These are phyloP conservation scores for Amauroascus niger DNA, from an alignment of 2,329 filamentous ascomycete genomes.

Conservation along the genomic window DNA sequence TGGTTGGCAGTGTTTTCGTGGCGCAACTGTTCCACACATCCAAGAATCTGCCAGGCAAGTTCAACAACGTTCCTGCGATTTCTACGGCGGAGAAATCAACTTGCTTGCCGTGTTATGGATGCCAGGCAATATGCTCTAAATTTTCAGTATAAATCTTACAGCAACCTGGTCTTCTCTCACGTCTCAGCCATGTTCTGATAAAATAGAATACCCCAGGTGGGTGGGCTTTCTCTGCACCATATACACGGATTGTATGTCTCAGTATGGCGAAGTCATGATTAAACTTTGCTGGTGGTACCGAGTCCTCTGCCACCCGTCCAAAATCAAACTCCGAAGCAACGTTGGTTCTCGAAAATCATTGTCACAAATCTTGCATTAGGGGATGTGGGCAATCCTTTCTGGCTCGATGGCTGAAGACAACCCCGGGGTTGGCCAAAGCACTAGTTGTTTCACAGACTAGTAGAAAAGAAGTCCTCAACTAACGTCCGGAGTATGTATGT, in stretches of 20 bases:
- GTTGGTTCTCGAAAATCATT: background rate
- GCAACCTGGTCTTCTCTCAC: background rate
- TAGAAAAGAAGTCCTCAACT: too few species aligned
- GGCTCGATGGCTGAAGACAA: background rate
- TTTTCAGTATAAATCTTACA: too few species aligned
- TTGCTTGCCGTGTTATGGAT: background rate
- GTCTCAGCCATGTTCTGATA: background rate
- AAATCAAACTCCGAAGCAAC: background rate
- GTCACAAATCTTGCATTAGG: background rate
- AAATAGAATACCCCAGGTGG: background rate
- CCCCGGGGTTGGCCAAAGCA: background rate
- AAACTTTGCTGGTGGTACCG: background rate
- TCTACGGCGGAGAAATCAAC: background rate
- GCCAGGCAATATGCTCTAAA: background rate
- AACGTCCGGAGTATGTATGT: too few species aligned
- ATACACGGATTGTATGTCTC: too few species aligned
- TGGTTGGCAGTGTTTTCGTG: background rate
- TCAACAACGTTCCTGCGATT: background rate
- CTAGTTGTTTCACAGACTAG: too few species aligned
- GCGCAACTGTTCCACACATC: background rate
- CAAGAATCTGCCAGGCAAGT: background rate
- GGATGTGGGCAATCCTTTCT: background rate
- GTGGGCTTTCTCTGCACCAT: background rate
- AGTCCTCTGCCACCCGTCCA: background rate
- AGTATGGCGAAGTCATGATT: too few species aligned